Evolutionary conservation across 169 alveolate genomes (phyloP).

Genomic region (Cryptosporidium bovis): DNA sequence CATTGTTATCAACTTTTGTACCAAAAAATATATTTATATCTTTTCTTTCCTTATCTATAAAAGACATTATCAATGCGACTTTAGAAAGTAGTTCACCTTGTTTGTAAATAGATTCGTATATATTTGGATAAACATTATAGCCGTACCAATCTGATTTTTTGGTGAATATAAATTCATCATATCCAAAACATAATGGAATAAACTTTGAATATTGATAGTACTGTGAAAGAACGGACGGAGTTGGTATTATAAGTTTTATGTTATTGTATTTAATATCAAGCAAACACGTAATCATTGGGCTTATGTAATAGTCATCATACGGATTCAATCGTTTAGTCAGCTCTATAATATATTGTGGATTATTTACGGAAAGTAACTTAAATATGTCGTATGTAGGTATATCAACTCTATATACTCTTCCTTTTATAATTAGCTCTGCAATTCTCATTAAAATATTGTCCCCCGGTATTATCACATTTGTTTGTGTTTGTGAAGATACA

Average conservation of each 20-base stretch:
- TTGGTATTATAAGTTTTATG: conserved; percentile 51
- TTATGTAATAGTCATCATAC: conserved; percentile 14
- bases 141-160: conserved; percentile 70
- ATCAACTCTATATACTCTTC: conserved; percentile 63
- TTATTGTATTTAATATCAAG: conserved; percentile 33
- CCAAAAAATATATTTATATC: conserved; percentile 24
- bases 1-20: conserved; percentile 22
- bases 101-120: conserved; percentile 24
- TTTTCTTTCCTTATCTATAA: conserved; percentile 27
- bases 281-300: conserved; percentile 55
- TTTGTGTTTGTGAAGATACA: conserved; percentile 42
- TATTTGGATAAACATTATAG: conserved; percentile 37
- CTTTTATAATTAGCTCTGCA: conserved; percentile 28
- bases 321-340: conserved; percentile 1
- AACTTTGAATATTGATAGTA: conserved; percentile 17
- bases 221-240: conserved; percentile 29
- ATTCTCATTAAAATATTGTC: conserved; percentile 12
- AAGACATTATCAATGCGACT: conserved; percentile 32
- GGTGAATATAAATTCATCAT: conserved; percentile 50
- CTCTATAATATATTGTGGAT: conserved; percentile 19
- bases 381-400: conserved; percentile 39
- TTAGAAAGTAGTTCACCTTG: conserved; percentile 52
- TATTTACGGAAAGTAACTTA: conserved; percentile 17
- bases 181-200: conserved; percentile 59
- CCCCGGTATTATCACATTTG: conserved; percentile 50